Evolutionary conservation across 2,329 filamentous ascomycete genomes (phyloP), one percentile per base, ranked within the genome.

Genomic region (Penicillium sp.): DNA sequence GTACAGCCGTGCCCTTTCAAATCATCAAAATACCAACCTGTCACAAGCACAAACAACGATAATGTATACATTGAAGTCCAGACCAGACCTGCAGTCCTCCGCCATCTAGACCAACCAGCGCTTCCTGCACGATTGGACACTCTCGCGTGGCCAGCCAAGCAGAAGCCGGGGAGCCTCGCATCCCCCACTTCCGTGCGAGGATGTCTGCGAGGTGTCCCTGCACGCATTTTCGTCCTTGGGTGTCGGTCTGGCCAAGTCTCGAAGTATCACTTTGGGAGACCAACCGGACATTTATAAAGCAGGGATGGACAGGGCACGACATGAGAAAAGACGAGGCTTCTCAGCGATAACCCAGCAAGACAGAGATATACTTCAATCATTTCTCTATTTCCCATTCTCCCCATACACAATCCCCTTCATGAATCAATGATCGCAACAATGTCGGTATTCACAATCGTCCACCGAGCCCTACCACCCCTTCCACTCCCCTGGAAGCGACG

Each of bases 131-230:
- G 29, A 38, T 55, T 40, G 23, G 56, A 53, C 58, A 48, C 19
- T 63, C 41, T 58, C 61, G 57, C 56, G 53, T 60, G 58, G 60
- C 27, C 46, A 57, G 47, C 61, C 60, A 64, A 62, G 53, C 49
- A 63, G 49, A 57, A 48, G 45, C 53, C 38, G 55, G 56, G 45
- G 52, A 61, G 47, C 49, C 38, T 53, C 34, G 39, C 10, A 56
- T 48, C 44, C 60, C 50, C 60, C 58, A 63, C 60, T 55, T 46
- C 51, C n/a, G 48, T 60, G 58, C 44, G 42, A 64, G 61, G 52
- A 41, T 46, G 49, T 14, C 46, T 60, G 58, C 44, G 42, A 64
- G 61, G 52, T 41, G 42, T 40, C 53, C 51, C 47, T 61, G 61
- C 58, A 60, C 39, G 40, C 53, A 42, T 59, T 58, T 54, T 62